Percentiles rank a stretch among this genome's conserved stretches.
phyloP scores from a whole-genome alignment of 208 protist species.

The Crithidia brevicula region DNA sequence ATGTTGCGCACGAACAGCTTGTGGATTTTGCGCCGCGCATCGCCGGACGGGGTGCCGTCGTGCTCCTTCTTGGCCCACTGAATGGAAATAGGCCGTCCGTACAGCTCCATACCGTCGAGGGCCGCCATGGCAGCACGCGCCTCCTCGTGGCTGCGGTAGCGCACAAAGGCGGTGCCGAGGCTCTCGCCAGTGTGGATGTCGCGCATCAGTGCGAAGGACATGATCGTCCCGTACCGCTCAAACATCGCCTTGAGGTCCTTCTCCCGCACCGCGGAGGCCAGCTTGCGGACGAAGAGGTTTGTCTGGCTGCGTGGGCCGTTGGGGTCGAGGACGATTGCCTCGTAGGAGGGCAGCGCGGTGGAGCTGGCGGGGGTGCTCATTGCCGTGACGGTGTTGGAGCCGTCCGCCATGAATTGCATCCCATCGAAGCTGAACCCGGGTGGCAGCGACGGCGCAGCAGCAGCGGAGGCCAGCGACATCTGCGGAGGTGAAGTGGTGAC shows the following conservation, averaged over 20 bases:
- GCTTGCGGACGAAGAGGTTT: constrained; percentile 84
- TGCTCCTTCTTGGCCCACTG: constrained; percentile 87
- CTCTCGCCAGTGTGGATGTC: constrained; percentile 87
- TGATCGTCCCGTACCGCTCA: constrained; percentile 60
- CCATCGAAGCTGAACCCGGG: constrained; percentile 5
- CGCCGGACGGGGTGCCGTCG: constrained; percentile 73
- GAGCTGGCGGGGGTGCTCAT: background rate
- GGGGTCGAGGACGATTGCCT: constrained; percentile 52
- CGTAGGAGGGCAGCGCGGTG: constrained; percentile 45
- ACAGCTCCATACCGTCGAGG: constrained; percentile 53
- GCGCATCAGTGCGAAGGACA: constrained; percentile 74
- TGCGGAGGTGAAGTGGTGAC: constrained; percentile 2
- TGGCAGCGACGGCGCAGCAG: background rate
- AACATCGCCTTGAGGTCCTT: constrained; percentile 63
- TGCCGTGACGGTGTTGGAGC: background rate
- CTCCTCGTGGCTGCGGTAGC: constrained; percentile 68
- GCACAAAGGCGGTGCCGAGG: constrained; percentile 86
- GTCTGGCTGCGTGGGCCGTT: constrained; percentile 71
- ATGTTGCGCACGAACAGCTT: constrained; percentile 91
- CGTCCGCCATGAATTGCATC: constrained; percentile 20
- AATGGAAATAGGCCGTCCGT: constrained; percentile 64
- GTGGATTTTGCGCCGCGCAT: constrained; percentile 65
- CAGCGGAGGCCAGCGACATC: constrained; percentile 4
- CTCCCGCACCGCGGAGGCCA: constrained; percentile 62
- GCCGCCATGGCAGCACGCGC: constrained; percentile 56